A percentile compares a stretch with the other conserved stretches of the same genome.
Conservation (phyloP, 169 alveolate species). For the Theileria parva region DNA sequence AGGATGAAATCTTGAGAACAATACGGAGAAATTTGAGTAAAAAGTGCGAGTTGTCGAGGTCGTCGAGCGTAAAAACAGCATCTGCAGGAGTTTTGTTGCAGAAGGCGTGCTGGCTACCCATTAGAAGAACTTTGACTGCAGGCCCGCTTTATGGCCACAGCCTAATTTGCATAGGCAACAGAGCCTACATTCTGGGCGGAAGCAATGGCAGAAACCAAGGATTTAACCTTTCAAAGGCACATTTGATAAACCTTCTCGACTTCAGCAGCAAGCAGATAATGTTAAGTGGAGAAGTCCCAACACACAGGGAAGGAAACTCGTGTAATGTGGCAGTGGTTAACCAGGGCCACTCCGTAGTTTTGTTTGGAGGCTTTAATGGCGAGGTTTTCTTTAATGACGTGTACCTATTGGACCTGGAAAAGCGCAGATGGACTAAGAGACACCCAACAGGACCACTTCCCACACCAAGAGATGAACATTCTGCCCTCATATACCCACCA, state of each 20-base stretch:
- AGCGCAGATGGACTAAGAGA: slow-evolving; percentile 71
- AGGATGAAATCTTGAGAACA: slow-evolving; percentile 59
- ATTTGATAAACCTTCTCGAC: slow-evolving; percentile 78
- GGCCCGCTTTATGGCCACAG: slow-evolving; percentile 82
- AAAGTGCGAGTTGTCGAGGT: slow-evolving; percentile 24
- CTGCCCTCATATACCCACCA: slow-evolving; percentile 83
- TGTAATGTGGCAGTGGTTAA: slow-evolving; percentile 77
- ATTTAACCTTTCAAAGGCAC: slow-evolving; percentile 74
- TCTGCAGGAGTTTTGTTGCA: slow-evolving; percentile 67
- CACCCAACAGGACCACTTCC: slow-evolving; percentile 76
- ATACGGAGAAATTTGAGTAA: slow-evolving; percentile 59
- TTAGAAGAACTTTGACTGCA: slow-evolving; percentile 71
- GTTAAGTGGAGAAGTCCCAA: slow-evolving; percentile 80
- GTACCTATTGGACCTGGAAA: slow-evolving; percentile 80
- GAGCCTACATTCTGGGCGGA: slow-evolving; percentile 85
- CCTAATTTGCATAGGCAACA: slow-evolving; percentile 79
- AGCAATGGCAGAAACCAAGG: slow-evolving; percentile 76
- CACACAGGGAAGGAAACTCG: slow-evolving; percentile 83
- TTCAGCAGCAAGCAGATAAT: slow-evolving; percentile 78
- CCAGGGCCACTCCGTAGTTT: slow-evolving; percentile 72
- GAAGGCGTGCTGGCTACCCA: slow-evolving; percentile 79
- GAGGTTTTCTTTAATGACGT: slow-evolving; percentile 80
- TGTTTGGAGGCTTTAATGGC: slow-evolving; percentile 84
- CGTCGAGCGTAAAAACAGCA: slow-evolving; percentile 42
- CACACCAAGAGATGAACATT: slow-evolving; percentile 84